Evolutionary conservation across 306 rosid species (phyloP), one percentile per base, ranked within the genome.

Genomic region (Elaeagnus macrophylla): DNA sequence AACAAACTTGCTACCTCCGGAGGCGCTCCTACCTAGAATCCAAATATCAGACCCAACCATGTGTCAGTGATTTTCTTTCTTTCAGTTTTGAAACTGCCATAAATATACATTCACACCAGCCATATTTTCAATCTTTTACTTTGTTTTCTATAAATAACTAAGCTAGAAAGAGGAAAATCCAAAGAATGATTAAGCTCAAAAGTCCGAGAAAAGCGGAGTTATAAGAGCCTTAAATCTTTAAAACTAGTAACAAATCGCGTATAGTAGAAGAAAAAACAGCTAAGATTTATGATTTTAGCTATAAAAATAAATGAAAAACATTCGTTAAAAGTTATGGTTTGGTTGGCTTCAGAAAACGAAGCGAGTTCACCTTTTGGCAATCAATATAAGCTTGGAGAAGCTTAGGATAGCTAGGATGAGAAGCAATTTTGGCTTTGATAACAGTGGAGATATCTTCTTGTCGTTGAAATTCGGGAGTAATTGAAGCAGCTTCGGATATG

Each of bases 331-430:
- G 49, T 16, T 15, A 15, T 12, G 25, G 8, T 14, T 20, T 39
- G 39, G 37, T 36, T 32, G 36, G 13, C 37, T 32, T 16, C 36
- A 35, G 10, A 9, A 7, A 47, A 5, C 8, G 3, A 50, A 35
- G 13, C 5, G 9, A 17, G 53, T 66, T 75, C 69, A 87, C 99
- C 94, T 93, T 88, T 73, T 88, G 94, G 67, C 96, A 93, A 39
- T 87, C 96, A 73, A 93, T 80, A 72, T 93, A 88, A 25, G 99
- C 94, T 60, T 84, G 78, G 46, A 93, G 83, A 59, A 93, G 83
- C 56, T 87, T 90, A 66, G 94, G 95, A 62, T 87, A 88, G 51
- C 65, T 60, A 59, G 96, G 99, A 48, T 93, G 99, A 16, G 94
- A 73, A 8, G 95, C 86, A 60, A 93, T 93, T 77, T 71, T 80